Conservation (phyloP, 164 flowering plant species). For the Euptelea pleiosperma region DNA sequence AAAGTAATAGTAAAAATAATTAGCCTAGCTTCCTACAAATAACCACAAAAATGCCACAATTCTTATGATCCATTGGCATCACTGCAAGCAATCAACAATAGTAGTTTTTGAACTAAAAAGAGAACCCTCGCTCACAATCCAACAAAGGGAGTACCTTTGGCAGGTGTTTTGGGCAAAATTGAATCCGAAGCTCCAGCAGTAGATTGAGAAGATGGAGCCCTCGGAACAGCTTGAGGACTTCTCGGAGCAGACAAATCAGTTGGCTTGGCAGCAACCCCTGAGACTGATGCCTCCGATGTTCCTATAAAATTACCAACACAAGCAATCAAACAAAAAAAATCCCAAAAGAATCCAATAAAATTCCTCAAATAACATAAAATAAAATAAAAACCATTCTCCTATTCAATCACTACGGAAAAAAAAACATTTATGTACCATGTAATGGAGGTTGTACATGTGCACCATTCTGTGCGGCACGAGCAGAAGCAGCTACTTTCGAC, state of each 20-base stretch:
- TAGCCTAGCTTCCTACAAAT: no score
- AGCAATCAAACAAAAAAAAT: neutral
- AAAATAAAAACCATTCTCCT: constrained; percentile 10
- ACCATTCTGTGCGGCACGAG: constrained; percentile 51
- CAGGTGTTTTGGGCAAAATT: constrained; percentile 39
- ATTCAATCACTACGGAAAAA: no score
- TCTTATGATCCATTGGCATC: no score
- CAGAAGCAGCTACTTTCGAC: constrained; percentile 19
- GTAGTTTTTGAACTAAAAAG: neutral
- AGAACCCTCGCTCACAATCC: neutral
- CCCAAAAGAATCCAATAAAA: neutral
- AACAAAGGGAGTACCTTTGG: constrained; percentile 40
- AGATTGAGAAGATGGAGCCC: constrained; percentile 55
- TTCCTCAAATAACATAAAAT: neutral
- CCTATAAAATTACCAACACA: constrained; percentile 26
- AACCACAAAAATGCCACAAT: no score
- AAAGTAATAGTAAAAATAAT: neutral
- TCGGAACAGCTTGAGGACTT: constrained; percentile 45
- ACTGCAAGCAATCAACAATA: neutral
- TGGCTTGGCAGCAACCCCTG: constrained; percentile 31
- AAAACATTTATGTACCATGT: constrained; percentile 26
- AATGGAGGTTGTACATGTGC: constrained; percentile 37
- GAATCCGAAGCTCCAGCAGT: constrained; percentile 38
- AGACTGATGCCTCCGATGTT: no score
- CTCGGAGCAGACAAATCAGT: constrained; percentile 39